Evolutionary conservation across 331 rosid species (phyloP), one percentile per base, ranked within the genome.

Genomic region (Malus hybrid): DNA sequence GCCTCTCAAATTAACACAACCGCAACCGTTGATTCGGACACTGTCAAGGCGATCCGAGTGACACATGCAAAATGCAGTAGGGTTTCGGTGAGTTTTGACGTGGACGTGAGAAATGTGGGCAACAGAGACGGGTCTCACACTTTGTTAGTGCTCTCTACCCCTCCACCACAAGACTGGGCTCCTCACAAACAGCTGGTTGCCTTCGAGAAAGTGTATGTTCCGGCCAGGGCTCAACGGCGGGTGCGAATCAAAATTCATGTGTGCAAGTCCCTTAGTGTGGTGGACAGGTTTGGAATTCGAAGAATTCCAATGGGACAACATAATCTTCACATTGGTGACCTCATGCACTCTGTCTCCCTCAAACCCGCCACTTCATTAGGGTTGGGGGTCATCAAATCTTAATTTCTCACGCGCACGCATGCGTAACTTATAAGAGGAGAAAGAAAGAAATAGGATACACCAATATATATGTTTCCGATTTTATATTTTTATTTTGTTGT

Each of bases 61-160:
- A 91, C 92, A 1, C 98, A 86, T 67, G 88, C 97, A 0, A 73
- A 72, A 22, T 93, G 98, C 74, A 84, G 69, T 12, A 85, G 75
- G 42, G 87, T 93, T 24, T 91, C 89, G 0, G 30, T 93, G 1
- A 64, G 81, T 10, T 69, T 93, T 33, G 82, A 93, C 4, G 85
- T 93, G 0, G 80, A 91, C 7, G 92, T 93, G 28, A 82, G 78
- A 48, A 93, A 91, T 61, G 77, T 77, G 57, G 98, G 98, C 3
- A 76, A 89, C 48, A 86, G 68, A 73, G 96, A 91, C 13, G 97
- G 96, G 32, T 82, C 93, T 28, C 98, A 93, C 82, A 85, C 93
- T 0, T 12, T 91, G 78, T 63, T 93, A 0, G 91, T 93, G 24
- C 88, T 84, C 81, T 89, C 97, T 18, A 78, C 84, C 34, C 98